These are phyloP conservation scores for Podospora sp. DNA, from an alignment of 495 filamentous ascomycete species.

Conservation along the genomic window DNA sequence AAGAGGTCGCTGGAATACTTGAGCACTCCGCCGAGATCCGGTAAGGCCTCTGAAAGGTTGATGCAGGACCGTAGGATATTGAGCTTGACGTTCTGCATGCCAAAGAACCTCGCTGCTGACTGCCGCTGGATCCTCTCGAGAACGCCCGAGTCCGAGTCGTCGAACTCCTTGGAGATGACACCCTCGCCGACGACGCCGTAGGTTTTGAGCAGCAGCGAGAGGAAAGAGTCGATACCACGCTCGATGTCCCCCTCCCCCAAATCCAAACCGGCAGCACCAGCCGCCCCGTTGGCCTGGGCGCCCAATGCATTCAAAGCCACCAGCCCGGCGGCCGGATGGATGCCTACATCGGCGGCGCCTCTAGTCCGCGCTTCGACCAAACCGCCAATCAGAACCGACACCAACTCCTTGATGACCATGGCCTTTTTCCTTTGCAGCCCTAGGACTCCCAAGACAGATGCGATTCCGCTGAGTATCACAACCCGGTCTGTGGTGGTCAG, in stretches of 20 bases:
- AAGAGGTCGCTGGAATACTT: conserved; percentile 83
- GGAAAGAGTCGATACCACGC: conserved; percentile 62
- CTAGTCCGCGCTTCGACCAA: conserved; percentile 90
- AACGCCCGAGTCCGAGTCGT: conserved; percentile 52
- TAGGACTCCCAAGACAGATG: conserved; percentile 74
- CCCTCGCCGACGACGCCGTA: conserved; percentile 54
- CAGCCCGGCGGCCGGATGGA: conserved; percentile 88
- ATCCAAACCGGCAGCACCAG: conserved; percentile 61
- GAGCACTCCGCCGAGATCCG: conserved; percentile 86
- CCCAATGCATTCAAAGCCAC: conserved; percentile 59
- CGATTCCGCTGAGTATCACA: conserved; percentile 79
- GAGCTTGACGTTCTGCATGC: conserved; percentile 72
- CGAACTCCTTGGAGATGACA: conserved; percentile 21
- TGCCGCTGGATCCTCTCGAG: conserved; percentile 55
- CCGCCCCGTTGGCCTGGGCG: conserved; percentile 45
- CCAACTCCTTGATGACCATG: conserved; percentile 78
- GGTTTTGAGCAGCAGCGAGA: conserved; percentile 49
- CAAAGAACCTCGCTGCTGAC: conserved; percentile 60
- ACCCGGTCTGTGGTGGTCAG: conserved; percentile 70
- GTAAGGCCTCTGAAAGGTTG: conserved; percentile 88
- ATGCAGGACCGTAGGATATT: conserved; percentile 84
- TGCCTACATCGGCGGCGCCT: conserved; percentile 89
- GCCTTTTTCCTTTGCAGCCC: conserved; percentile 85
- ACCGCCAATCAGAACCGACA: conserved; percentile 78
- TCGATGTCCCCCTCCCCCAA: conserved; percentile 76